Evolutionary conservation across 352 stramenopile genomes (phyloP).

Genomic region (Aphanomyces cochlioides): DNA sequence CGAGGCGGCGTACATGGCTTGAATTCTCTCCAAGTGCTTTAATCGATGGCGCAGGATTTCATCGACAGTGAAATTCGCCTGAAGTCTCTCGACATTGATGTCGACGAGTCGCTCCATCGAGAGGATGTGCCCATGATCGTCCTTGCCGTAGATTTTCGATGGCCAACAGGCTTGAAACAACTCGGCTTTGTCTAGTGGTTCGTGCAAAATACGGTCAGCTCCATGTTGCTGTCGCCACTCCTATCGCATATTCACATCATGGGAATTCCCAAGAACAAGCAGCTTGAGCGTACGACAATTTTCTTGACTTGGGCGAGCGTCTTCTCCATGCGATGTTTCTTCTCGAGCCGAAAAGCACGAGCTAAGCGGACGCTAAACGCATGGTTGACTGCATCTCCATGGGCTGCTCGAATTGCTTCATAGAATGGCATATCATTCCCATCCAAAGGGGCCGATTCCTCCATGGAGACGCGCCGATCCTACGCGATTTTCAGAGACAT

Average conservation of each 20-base stretch:
- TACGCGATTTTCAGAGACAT: no score
- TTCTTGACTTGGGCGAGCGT: constrained; percentile 60
- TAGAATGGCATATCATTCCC: constrained; percentile 56
- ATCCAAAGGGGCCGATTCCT: constrained; percentile 48
- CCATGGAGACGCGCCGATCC: constrained; percentile 11
- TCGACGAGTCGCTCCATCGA: constrained; percentile 61
- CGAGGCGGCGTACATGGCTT: constrained; percentile 55
- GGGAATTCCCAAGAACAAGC: not conserved
- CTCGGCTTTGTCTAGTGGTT: constrained; percentile 52
- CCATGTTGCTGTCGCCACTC: constrained; percentile 47
- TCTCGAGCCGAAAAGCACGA: constrained; percentile 55
- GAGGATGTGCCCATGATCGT: constrained; percentile 67
- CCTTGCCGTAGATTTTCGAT: constrained; percentile 60
- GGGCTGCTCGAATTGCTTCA: constrained; percentile 50
- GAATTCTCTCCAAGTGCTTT: constrained; percentile 77
- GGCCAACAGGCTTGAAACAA: constrained; percentile 68
- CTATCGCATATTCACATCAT: not conserved
- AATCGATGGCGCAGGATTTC: constrained; percentile 57
- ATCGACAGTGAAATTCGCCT: constrained; percentile 57
- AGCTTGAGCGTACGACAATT: constrained; percentile 36
- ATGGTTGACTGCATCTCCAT: constrained; percentile 52
- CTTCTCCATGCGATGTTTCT: constrained; percentile 65
- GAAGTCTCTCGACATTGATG: constrained; percentile 58
- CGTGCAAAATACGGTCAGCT: constrained; percentile 49
- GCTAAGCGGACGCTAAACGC: constrained; percentile 60